A percentile compares a stretch with the other conserved stretches of the same genome.
These are phyloP conservation scores for Avena eriantha DNA, from an alignment of 176 grass and related monocot species.

Conservation along the genomic window DNA sequence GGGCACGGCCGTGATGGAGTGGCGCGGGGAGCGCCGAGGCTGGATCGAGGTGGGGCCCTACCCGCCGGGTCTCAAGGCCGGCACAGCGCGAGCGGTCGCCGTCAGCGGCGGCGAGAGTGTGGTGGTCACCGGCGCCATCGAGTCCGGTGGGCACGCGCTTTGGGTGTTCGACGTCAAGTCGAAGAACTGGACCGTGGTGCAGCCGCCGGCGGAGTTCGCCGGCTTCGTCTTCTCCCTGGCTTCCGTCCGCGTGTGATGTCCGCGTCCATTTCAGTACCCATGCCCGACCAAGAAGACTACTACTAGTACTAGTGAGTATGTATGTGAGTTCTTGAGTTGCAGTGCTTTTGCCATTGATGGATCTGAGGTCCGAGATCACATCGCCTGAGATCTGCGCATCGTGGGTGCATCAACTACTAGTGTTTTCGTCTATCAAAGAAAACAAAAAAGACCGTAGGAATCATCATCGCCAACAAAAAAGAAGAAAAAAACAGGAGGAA, in stretches of 20 bases:
- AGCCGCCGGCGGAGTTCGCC: constrained; percentile 49
- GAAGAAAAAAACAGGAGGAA: background rate
- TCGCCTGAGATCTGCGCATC: constrained; percentile 3
- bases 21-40: constrained; percentile 18
- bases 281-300: background rate
- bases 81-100: constrained; percentile 57
- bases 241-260: constrained; percentile 43
- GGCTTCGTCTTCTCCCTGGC: constrained; percentile 67
- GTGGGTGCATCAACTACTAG: constrained; percentile 1
- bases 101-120: constrained; percentile 51
- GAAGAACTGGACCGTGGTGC: constrained; percentile 59
- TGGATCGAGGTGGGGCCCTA: constrained; percentile 63
- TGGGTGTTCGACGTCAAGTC: constrained; percentile 64
- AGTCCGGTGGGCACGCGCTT: constrained; percentile 36
- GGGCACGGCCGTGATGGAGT: constrained; percentile 53
- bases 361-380: constrained; percentile 12
- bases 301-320: constrained; percentile 18
- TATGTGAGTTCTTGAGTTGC: constrained; percentile 26
- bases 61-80: constrained; percentile 58
- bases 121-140: constrained; percentile 57
- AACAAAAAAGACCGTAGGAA: background rate
- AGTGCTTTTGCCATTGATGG: constrained; percentile 31
- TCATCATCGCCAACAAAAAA: background rate
- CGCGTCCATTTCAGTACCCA: background rate
- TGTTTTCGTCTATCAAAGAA: background rate